Evolutionary conservation across 768 basidiomycete genomes (phyloP).

Genomic region (Tylopilus subfusipes): DNA sequence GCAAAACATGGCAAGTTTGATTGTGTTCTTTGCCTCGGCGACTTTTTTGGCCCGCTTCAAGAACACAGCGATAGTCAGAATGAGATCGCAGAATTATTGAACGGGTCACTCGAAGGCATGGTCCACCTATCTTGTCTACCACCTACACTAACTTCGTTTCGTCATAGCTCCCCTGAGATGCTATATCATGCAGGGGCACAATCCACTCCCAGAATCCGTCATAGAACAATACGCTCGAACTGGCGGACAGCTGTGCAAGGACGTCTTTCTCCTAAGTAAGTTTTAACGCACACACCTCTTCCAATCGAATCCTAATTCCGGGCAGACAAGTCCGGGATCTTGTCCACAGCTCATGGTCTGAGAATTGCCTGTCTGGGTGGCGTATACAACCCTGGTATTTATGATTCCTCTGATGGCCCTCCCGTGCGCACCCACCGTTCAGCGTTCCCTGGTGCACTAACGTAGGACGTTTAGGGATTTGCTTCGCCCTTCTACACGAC

Average conservation of each 20-base stretch:
- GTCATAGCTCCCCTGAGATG: conserved; percentile 80
- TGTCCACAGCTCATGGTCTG: conserved; percentile 76
- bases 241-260: conserved; percentile 75
- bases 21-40: conserved; percentile 74
- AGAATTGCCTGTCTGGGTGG: conserved; percentile 87
- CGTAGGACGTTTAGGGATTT: conserved; percentile 52
- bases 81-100: conserved; percentile 58
- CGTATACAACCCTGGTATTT: conserved; percentile 60
- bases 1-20: conserved; percentile 93
- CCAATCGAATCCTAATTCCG: conserved; percentile 3
- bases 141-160: conserved; percentile 12
- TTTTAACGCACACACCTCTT: conserved; percentile 4
- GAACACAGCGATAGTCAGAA: conserved; percentile 37
- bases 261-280: conserved; percentile 85
- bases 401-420: conserved; percentile 54
- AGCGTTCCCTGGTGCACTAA: neutral
- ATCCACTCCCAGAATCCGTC: conserved; percentile 68
- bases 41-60: conserved; percentile 72
- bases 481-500: conserved; percentile 71
- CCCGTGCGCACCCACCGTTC: conserved; percentile 45
- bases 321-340: conserved; percentile 74
- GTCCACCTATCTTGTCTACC: neutral
- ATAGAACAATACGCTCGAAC: conserved; percentile 72
- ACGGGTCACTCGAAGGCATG: conserved; percentile 65
- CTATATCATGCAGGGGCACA: conserved; percentile 87